Percentiles rank a stretch among this genome's conserved stretches.
phyloP scores from a whole-genome alignment of 495 filamentous ascomycete species.

The Penicillium cosmopolitanum region DNA sequence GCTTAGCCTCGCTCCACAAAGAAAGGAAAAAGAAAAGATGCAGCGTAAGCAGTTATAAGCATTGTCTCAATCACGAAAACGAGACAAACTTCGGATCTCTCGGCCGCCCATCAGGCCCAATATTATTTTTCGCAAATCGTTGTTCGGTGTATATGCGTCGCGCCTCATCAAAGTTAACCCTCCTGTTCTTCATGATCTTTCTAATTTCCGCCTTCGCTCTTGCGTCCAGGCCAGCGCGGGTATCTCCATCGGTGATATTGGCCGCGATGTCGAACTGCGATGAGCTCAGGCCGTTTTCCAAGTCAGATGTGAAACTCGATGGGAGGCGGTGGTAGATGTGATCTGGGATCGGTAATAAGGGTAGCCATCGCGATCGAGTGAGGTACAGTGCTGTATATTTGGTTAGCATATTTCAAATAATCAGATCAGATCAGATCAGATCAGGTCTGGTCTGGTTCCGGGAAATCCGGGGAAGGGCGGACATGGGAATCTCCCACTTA shows the following conservation, averaged over 20 bases:
- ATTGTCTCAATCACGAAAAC: conserved; percentile 65
- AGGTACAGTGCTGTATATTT: conserved; percentile 66
- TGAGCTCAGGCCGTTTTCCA: conserved; percentile 83
- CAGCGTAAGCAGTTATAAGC: neutral
- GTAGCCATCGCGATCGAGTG: conserved; percentile 77
- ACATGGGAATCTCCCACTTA: conserved; percentile 32
- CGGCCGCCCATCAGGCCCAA: conserved; percentile 84
- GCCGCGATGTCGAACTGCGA: conserved; percentile 75
- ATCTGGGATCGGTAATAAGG: conserved; percentile 59
- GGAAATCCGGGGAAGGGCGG: neutral
- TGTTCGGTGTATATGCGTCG: conserved; percentile 81
- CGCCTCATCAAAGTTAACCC: conserved; percentile 87
- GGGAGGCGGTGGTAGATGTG: conserved; percentile 76
- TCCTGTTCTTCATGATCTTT: conserved; percentile 81
- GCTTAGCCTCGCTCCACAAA: neutral
- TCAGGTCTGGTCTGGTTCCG: neutral
- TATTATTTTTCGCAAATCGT: conserved; percentile 81
- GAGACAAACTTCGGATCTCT: conserved; percentile 94
- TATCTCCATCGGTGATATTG: conserved; percentile 79
- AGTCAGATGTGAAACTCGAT: conserved; percentile 72
- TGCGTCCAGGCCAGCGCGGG: conserved; percentile 77
- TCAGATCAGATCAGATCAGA: no score
- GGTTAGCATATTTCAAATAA: neutral
- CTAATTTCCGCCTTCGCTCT: conserved; percentile 77
- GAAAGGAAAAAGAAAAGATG: conserved; percentile 2